These are phyloP conservation scores for Fusarium haematococcum DNA, from an alignment of 2,329 filamentous ascomycete species.

Conservation along the genomic window DNA sequence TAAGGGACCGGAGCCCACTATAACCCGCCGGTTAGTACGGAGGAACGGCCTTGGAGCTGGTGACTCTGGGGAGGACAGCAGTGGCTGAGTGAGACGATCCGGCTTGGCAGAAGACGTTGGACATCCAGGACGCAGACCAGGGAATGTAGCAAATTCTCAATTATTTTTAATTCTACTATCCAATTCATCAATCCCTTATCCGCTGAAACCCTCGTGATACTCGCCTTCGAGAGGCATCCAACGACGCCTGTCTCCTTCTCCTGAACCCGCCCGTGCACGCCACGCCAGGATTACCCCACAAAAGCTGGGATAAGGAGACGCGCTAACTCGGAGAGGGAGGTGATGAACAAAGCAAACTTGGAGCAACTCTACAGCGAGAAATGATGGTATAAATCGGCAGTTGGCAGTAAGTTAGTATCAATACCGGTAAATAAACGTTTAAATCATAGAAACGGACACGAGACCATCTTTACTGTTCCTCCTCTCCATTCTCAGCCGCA, in stretches of 20 bases:
- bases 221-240: slow-evolving; percentile 34
- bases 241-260: slow-evolving; percentile 26
- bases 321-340: slow-evolving; percentile 35
- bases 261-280: slow-evolving; percentile 33
- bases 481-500: neutral
- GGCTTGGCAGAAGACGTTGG: slow-evolving; percentile 27
- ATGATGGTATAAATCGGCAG: neutral
- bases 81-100: slow-evolving; percentile 37
- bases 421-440: neutral
- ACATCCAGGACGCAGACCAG: neutral
- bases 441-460: neutral
- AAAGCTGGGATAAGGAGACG: slow-evolving; percentile 39
- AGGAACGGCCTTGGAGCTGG: slow-evolving; percentile 12
- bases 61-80: slow-evolving; percentile 20
- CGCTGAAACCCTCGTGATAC: neutral
- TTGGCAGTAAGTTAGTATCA: neutral
- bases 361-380: neutral
- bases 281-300: slow-evolving; percentile 39
- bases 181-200: neutral
- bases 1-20: slow-evolving; percentile 41
- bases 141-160: neutral
- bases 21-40: slow-evolving; percentile 37
- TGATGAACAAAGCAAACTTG: slow-evolving; percentile 15
- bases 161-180: neutral
- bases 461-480: neutral